Percentiles rank a stretch among this genome's conserved stretches.
These are phyloP conservation scores for Epichloe glyceriae DNA, from an alignment of 2,329 filamentous ascomycete species.

Conservation along the genomic window DNA sequence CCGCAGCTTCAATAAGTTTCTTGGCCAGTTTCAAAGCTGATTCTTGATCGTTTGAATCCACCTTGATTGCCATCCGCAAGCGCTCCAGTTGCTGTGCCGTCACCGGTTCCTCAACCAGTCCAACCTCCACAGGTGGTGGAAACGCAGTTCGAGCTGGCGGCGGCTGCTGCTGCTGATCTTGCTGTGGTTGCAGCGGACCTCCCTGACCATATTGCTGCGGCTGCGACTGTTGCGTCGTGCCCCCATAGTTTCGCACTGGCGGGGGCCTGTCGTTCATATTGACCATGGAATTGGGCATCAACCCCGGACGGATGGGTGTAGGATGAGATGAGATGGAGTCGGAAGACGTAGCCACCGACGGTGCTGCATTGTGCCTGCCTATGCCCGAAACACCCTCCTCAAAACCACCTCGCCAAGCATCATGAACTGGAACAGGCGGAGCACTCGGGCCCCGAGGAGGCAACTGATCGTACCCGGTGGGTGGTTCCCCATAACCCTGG, in stretches of 20 bases:
- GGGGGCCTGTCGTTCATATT: slow-evolving; percentile 43
- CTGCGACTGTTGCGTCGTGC: slow-evolving; percentile 26
- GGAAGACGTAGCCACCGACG: slow-evolving; percentile 21
- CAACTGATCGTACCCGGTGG: slow-evolving; percentile 15
- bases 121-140: slow-evolving; percentile 1
- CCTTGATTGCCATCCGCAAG: slow-evolving; percentile 55
- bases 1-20: slow-evolving; percentile 73
- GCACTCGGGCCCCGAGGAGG: slow-evolving; percentile 20
- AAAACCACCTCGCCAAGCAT: neutral
- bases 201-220: slow-evolving; percentile 11
- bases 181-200: slow-evolving; percentile 20
- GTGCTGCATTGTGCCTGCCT: slow-evolving; percentile 12
- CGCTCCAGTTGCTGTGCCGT: slow-evolving; percentile 68
- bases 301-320: slow-evolving; percentile 47
- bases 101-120: slow-evolving; percentile 34
- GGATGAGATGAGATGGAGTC: slow-evolving; percentile 48
- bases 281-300: slow-evolving; percentile 45
- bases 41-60: slow-evolving; percentile 58
- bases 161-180: slow-evolving; percentile 13
- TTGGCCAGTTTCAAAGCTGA: slow-evolving; percentile 65
- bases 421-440: slow-evolving; percentile 13
- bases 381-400: neutral
- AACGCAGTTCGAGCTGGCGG: neutral
- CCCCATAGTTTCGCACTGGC: slow-evolving; percentile 43
- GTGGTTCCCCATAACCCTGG: slow-evolving; percentile 12